A percentile compares a stretch with the other conserved stretches of the same genome.
Evolutionary conservation across 2,329 filamentous ascomycete species (phyloP).

Genomic region (Pestalotiopsis sp.): DNA sequence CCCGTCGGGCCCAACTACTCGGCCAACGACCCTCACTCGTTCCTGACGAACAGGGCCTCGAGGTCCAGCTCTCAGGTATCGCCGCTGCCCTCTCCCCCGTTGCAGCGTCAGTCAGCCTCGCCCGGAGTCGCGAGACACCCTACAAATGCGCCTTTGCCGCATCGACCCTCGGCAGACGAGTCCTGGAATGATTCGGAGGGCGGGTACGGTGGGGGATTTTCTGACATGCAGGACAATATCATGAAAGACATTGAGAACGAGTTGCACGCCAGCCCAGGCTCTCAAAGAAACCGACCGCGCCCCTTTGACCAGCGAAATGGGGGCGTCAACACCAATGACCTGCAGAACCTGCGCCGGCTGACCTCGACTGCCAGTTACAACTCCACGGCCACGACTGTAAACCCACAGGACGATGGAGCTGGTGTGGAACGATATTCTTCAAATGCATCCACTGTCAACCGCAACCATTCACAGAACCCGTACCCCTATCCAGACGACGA

Average conservation of each 20-base stretch:
- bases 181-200: slow-evolving; percentile 45
- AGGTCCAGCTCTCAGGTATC: slow-evolving; percentile 55
- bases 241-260: slow-evolving; percentile 62
- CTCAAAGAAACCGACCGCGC: slow-evolving; percentile 42
- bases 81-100: slow-evolving; percentile 46
- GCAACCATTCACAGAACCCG: slow-evolving; percentile 36
- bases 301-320: slow-evolving; percentile 42
- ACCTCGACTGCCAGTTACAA: slow-evolving; percentile 42
- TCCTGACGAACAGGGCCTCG: slow-evolving; percentile 41
- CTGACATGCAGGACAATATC: slow-evolving; percentile 54
- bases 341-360: slow-evolving; percentile 46
- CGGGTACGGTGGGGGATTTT: slow-evolving; percentile 31
- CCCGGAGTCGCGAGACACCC: slow-evolving; percentile 58
- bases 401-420: slow-evolving; percentile 34
- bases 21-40: slow-evolving; percentile 48
- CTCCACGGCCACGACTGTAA: slow-evolving; percentile 51
- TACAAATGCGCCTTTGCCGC: slow-evolving; percentile 63
- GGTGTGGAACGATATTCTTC: slow-evolving; percentile 43
- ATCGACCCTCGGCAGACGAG: slow-evolving; percentile 51
- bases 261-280: slow-evolving; percentile 41
- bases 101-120: slow-evolving; percentile 40
- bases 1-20: slow-evolving; percentile 54
- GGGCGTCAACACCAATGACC: slow-evolving; percentile 47
- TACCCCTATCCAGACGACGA: slow-evolving; percentile 42
- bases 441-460: slow-evolving; percentile 42